Evolutionary conservation across 805 yeast genomes (phyloP).

Genomic region (Scheffersomyces lignosus): DNA sequence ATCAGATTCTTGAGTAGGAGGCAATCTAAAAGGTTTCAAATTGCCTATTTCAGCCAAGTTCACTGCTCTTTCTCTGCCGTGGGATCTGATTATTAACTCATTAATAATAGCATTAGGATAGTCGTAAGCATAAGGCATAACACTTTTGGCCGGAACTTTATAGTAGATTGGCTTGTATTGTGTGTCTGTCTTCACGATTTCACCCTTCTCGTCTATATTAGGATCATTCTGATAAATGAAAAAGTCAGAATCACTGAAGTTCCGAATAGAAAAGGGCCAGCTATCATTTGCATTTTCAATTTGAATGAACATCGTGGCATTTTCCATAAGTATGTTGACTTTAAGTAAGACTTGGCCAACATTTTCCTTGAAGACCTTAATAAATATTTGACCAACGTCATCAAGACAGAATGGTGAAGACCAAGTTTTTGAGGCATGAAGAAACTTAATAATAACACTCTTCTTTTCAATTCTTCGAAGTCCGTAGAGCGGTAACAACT

Average conservation of each 20-base stretch:
- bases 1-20: constrained; percentile 42
- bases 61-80: constrained; percentile 72
- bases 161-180: constrained; percentile 78
- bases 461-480: constrained; percentile 58
- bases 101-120: constrained; percentile 87
- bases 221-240: constrained; percentile 87
- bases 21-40: constrained; percentile 79
- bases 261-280: constrained; percentile 94
- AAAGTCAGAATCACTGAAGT: constrained; percentile 86
- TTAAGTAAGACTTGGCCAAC: constrained; percentile 69
- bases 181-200: constrained; percentile 46
- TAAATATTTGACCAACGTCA: constrained; percentile 78
- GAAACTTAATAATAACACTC: constrained; percentile 59
- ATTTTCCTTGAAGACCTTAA: constrained; percentile 66
- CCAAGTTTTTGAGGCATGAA: constrained; percentile 64
- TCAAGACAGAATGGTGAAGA: constrained; percentile 84
- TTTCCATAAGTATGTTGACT: constrained; percentile 73
- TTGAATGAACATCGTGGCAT: constrained; percentile 77
- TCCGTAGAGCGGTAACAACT: constrained; percentile 60
- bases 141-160: constrained; percentile 82
- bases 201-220: constrained; percentile 60
- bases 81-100: constrained; percentile 72
- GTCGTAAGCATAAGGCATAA: constrained; percentile 98
- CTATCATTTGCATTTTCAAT: constrained; percentile 66
- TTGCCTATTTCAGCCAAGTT: constrained; percentile 94